phyloP scores from a whole-genome alignment of 805 yeast species.

The Ogataea ganodermae region DNA sequence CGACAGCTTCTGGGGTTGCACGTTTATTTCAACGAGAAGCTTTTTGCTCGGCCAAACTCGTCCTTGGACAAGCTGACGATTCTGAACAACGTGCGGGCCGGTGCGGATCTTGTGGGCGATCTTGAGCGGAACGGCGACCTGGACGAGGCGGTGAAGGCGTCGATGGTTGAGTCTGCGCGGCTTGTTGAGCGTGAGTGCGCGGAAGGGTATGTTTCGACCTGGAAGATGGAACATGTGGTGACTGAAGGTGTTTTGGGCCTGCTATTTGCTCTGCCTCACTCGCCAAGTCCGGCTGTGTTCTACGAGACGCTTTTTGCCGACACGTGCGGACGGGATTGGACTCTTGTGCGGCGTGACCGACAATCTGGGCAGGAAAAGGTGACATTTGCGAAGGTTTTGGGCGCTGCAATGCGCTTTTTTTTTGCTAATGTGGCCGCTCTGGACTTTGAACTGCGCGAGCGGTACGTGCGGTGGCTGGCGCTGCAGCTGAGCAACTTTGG shows the following conservation, averaged over 20 bases:
- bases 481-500: constrained; percentile 91
- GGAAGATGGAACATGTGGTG: constrained; percentile 90
- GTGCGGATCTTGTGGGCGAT: constrained; percentile 39
- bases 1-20: constrained; percentile 78
- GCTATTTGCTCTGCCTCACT: constrained; percentile 71
- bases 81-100: constrained; percentile 39
- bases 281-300: constrained; percentile 70
- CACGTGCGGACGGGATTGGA: constrained; percentile 79
- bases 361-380: constrained; percentile 31
- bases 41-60: constrained; percentile 74
- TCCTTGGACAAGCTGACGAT: constrained; percentile 67
- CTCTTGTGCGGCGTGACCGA: constrained; percentile 34
- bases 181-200: constrained; percentile 43
- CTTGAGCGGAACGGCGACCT: constrained; percentile 31
- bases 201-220: constrained; percentile 55
- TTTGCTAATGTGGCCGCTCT: constrained; percentile 65
- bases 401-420: constrained; percentile 84
- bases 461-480: constrained; percentile 88
- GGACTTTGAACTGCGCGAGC: constrained; percentile 73
- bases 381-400: constrained; percentile 90
- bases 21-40: constrained; percentile 62
- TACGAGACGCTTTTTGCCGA: constrained; percentile 84
- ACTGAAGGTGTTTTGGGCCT: constrained; percentile 79
- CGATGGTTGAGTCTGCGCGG: constrained; percentile 36
- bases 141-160: constrained; percentile 26